phyloP scores from a whole-genome alignment of 306 rosid species.

The Rosa multiflora region DNA sequence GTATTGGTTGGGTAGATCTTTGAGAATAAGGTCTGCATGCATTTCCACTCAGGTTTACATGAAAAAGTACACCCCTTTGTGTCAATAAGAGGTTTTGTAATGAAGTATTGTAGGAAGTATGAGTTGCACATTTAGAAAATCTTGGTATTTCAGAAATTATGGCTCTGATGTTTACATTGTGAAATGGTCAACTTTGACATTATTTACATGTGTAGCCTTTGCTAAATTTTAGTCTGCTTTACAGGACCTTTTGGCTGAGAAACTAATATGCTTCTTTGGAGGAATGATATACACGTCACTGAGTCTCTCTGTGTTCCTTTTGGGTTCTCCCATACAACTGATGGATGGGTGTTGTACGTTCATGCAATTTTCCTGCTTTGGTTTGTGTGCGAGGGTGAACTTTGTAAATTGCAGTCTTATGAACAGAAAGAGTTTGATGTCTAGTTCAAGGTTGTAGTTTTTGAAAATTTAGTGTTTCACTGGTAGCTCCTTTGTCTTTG shows the following conservation, averaged over 20 bases:
- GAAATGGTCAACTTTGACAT: background rate
- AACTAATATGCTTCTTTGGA: background rate
- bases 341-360: background rate
- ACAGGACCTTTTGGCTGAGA: background rate
- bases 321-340: background rate
- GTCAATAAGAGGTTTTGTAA: background rate
- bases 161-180: background rate
- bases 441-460: background rate
- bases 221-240: background rate
- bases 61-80: background rate
- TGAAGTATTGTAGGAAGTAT: background rate
- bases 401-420: background rate
- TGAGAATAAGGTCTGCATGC: background rate
- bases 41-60: background rate
- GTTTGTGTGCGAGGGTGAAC: background rate
- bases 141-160: background rate
- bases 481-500: background rate
- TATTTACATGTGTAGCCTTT: background rate
- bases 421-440: background rate
- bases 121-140: background rate
- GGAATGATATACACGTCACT: background rate
- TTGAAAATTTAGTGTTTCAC: background rate
- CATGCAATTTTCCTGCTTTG: background rate
- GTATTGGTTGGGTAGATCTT: background rate
- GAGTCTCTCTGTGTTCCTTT: background rate